These are phyloP conservation scores for Durotheca rogersii DNA, from an alignment of 495 filamentous ascomycete genomes.

Conservation along the genomic window DNA sequence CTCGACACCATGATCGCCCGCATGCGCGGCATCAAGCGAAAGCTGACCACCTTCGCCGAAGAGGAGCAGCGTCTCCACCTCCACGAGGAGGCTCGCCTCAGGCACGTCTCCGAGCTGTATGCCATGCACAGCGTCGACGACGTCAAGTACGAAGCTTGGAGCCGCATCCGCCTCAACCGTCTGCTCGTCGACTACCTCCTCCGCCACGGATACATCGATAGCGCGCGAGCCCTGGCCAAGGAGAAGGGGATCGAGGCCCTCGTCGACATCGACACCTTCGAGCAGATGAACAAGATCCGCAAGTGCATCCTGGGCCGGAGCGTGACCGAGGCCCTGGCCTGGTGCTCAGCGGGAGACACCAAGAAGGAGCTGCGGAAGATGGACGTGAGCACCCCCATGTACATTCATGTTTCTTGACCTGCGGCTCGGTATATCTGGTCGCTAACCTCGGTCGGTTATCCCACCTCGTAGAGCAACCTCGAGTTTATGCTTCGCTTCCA, in stretches of 20 bases:
- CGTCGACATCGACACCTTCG: conserved; percentile 87
- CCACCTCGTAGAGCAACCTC: conserved; percentile 69
- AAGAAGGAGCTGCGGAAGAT: conserved; percentile 82
- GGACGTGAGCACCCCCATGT: conserved; percentile 68
- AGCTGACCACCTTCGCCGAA: conserved; percentile 72
- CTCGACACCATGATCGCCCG: conserved; percentile 82
- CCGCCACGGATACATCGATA: conserved; percentile 76
- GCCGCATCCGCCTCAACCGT: conserved; percentile 73
- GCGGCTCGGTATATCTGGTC: no score
- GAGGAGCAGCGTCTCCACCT: conserved; percentile 73
- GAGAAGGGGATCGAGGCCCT: conserved; percentile 68
- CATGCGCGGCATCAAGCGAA: conserved; percentile 83
- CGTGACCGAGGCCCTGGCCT: conserved; percentile 75
- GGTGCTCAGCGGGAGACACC: conserved; percentile 79
- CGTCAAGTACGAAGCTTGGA: conserved; percentile 93
- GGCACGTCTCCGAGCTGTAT: conserved; percentile 77
- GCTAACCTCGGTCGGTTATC: background rate
- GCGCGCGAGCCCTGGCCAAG: conserved; percentile 68
- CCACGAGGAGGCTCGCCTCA: conserved; percentile 72
- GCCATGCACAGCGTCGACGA: conserved; percentile 80
- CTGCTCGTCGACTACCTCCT: conserved; percentile 88
- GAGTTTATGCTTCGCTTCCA: conserved; percentile 95
- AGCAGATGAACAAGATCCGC: conserved; percentile 74
- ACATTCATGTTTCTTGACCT: no score
- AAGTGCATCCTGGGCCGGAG: conserved; percentile 68